phyloP scores from a whole-genome alignment of 2,329 filamentous ascomycete species.

The Microcera coccophila region DNA sequence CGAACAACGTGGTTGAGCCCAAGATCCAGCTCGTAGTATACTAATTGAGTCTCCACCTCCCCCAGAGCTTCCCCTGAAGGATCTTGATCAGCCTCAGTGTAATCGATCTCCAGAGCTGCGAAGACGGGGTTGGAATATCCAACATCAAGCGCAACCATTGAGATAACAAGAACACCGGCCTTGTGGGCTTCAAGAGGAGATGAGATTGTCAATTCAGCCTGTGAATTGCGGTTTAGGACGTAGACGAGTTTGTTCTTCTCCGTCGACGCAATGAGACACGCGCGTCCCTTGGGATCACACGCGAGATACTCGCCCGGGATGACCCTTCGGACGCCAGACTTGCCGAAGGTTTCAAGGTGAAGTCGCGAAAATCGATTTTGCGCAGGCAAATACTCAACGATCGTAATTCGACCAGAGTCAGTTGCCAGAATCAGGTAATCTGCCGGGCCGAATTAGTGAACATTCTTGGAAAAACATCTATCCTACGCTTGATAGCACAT shows the following conservation, averaged over 20 bases:
- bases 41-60: constrained; percentile 82
- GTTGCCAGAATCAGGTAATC: constrained; percentile 95
- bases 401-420: constrained; percentile 91
- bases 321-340: constrained; percentile 89
- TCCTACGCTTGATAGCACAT: constrained; percentile 11
- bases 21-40: constrained; percentile 96
- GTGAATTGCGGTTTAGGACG: constrained; percentile 90
- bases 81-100: constrained; percentile 86
- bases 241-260: constrained; percentile 99
- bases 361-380: constrained; percentile 85
- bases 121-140: constrained; percentile 98
- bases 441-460: constrained; percentile 41
- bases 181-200: constrained; percentile 96
- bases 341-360: constrained; percentile 96
- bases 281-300: constrained; percentile 90
- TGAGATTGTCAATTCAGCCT: constrained; percentile 93
- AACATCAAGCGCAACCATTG: constrained; percentile 83
- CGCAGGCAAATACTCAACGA: constrained; percentile 84
- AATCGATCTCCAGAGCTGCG: constrained; percentile 90
- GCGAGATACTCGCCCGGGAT: constrained; percentile 95
- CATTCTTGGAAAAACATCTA: constrained; percentile 27
- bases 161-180: constrained; percentile 83
- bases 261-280: constrained; percentile 86
- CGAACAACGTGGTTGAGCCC: constrained; percentile 96
- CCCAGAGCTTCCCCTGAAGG: constrained; percentile 76